A percentile compares a stretch with the other conserved stretches of the same genome.
These are phyloP conservation scores for Mycena amicta DNA, from an alignment of 768 basidiomycete species.

Conservation along the genomic window DNA sequence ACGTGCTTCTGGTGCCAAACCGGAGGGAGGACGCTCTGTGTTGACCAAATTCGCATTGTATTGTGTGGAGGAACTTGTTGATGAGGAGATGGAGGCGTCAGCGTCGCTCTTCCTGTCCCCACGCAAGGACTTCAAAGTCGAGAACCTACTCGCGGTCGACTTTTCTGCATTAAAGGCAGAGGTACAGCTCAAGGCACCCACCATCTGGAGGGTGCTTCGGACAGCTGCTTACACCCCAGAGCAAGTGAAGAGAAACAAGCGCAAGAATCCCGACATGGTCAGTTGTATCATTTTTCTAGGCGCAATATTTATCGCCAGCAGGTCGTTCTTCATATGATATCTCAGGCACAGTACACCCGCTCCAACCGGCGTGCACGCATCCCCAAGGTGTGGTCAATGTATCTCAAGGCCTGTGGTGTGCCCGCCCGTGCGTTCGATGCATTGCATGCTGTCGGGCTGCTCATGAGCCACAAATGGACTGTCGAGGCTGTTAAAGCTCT, in stretches of 20 bases:
- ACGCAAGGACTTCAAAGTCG: slow-evolving; percentile 16
- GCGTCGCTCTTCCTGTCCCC: slow-evolving; percentile 15
- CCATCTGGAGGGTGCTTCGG: slow-evolving; percentile 17
- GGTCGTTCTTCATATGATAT: slow-evolving; percentile 8
- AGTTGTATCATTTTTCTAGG: too few species aligned
- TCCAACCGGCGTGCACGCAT: slow-evolving; percentile 13
- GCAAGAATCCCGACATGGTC: slow-evolving; percentile 23
- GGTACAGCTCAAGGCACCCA: slow-evolving; percentile 9
- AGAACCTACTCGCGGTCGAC: slow-evolving; percentile 13
- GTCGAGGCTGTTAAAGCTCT: not conserved
- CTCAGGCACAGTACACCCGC: slow-evolving; percentile 20
- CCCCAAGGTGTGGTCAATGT: slow-evolving; percentile 21
- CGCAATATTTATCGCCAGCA: too few species aligned
- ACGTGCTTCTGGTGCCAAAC: not conserved
- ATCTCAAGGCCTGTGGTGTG: slow-evolving; percentile 24
- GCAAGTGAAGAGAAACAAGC: slow-evolving; percentile 19
- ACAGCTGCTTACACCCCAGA: slow-evolving; percentile 3
- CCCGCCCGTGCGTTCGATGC: slow-evolving; percentile 22
- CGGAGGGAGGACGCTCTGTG: not conserved
- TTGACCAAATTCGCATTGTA: slow-evolving; percentile 14
- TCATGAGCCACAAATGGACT: slow-evolving; percentile 20
- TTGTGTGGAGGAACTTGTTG: slow-evolving; percentile 7
- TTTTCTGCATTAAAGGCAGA: slow-evolving; percentile 14
- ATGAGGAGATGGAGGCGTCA: slow-evolving; percentile 16
- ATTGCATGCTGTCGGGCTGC: slow-evolving; percentile 17